These are phyloP conservation scores for Cyclotella cryptica DNA, from an alignment of 108 stramenopile genomes.

Conservation along the genomic window DNA sequence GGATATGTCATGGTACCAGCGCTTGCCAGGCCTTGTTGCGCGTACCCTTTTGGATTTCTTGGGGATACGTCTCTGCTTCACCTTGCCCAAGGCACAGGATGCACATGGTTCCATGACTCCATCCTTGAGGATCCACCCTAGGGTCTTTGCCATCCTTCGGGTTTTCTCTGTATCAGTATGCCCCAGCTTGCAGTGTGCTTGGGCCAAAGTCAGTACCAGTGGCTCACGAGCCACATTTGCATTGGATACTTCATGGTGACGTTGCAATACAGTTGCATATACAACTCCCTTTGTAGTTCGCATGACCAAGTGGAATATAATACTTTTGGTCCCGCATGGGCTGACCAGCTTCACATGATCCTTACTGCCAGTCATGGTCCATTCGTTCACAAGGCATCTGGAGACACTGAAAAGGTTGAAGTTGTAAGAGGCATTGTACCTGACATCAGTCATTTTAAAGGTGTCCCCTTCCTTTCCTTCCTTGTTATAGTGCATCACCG, in stretches of 20 bases:
- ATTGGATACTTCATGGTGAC: neutral
- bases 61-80: too few relatives aligned
- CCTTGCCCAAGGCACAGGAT: neutral
- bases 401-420: too few relatives aligned
- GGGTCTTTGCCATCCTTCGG: neutral
- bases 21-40: neutral
- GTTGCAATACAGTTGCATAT: neutral
- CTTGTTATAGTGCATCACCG: too few relatives aligned
- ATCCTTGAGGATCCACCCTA: neutral
- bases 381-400: too few relatives aligned
- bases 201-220: neutral
- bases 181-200: neutral
- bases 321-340: neutral
- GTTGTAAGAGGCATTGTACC: too few relatives aligned
- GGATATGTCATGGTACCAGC: neutral
- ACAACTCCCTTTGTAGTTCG: neutral
- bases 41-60: neutral
- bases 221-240: neutral
- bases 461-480: neutral
- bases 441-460: neutral
- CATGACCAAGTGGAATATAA: neutral
- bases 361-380: neutral
- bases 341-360: neutral
- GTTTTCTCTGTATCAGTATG: too few relatives aligned
- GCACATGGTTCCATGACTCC: neutral